Evolutionary conservation across 164 flowering plant genomes (phyloP), one percentile per base, ranked within the genome.

Genomic region (Umbilicus rupestris): DNA sequence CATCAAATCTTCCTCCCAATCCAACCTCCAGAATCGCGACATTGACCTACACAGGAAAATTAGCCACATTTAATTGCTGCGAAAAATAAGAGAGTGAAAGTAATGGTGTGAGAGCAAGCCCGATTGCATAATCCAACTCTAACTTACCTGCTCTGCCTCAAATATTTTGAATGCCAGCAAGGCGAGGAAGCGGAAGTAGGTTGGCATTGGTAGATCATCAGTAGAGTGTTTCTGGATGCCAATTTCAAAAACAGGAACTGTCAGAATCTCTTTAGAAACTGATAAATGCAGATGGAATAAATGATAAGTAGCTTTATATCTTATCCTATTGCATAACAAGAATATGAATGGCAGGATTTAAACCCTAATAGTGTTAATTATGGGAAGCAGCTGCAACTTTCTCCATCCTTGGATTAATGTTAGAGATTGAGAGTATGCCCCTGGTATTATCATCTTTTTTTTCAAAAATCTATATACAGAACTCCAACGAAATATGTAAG

Each of bases 21-120:
- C 99, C 97, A 70, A 95, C 99, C 82, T 95, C 99, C 84, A 95
- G 66, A 49, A 95, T 89, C 66, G 87, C 96, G 73, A 89, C 99
- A 85, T 95, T 97, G 24, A 95, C 97, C 99, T 92, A 83, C 69
- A 76, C 33, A 50, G 55, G 68, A 69, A 50, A 22, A 16, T 26
- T 17, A 63, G 10, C 28, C 3, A 63, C 26, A 41, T 20, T n/a
- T 8, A 22, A 35, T 17, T 20, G 42, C n/a, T 30, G 33, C 11
- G 63, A 62, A 19, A 37, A 62, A 31, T 39, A 33, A 15, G 22
- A 46, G n/a, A n/a, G n/a, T n/a, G 16, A 37, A 28, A 7, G 24
- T 20, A 35, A 22, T 37, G 42, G 29, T 35, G 26, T 15, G 8
- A 37, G 29, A 63, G 44, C 24, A 9, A 33, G 28, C 44, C 22